These are phyloP conservation scores for Straminergon stramineum DNA, from an alignment of 225 moss, liverwort and hornwort species.

Conservation along the genomic window DNA sequence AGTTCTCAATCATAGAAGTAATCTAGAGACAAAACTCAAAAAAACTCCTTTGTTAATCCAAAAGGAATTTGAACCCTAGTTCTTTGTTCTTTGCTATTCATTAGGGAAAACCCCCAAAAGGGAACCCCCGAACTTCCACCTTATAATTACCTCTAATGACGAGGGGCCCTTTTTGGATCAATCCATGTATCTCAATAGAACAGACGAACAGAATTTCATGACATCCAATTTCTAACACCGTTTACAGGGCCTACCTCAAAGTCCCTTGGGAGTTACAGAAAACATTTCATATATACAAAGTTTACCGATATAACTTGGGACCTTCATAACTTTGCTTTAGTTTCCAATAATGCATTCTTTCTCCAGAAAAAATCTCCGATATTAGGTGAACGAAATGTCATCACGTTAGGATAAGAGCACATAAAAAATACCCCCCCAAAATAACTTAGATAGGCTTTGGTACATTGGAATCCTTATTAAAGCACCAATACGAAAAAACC, in stretches of 20 bases:
- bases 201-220: neutral
- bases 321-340: neutral
- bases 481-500: neutral
- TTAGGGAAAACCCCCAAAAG: neutral
- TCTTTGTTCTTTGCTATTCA: neutral
- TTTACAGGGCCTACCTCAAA: neutral
- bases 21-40: neutral
- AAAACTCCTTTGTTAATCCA: accelerated
- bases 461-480: neutral
- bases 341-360: neutral
- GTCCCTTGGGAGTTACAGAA: neutral
- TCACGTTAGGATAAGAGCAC: neutral
- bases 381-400: neutral
- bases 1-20: accelerated
- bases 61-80: neutral
- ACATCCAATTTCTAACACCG: neutral
- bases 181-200: neutral
- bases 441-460: neutral
- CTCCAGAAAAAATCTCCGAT: neutral
- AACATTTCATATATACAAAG: neutral
- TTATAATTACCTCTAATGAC: neutral
- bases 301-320: neutral
- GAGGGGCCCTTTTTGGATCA: neutral
- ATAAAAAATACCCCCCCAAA: neutral
- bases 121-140: no score